Conservation (phyloP, 2,329 filamentous ascomycete genomes). For the Tolypocladium tundrense region DNA sequence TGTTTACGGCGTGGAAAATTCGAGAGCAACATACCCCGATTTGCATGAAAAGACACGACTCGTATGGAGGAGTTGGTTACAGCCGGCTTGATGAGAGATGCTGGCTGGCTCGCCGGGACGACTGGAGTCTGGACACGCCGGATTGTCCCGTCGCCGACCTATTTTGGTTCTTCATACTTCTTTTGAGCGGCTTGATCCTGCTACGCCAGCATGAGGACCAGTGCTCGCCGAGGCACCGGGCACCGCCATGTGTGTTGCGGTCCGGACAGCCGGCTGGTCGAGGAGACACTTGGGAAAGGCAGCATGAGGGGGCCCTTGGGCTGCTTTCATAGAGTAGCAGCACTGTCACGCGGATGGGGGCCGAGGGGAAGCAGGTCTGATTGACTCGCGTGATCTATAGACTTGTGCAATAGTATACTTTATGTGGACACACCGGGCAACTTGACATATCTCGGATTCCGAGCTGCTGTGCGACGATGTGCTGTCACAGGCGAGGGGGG, state of each 20-base stretch:
- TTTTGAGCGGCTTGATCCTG: background rate
- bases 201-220: background rate
- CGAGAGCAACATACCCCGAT: slow-evolving; percentile 16
- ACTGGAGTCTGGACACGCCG: background rate
- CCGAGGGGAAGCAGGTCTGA: background rate
- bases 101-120: background rate
- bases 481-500: too few relatives aligned
- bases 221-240: background rate
- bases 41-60: slow-evolving; percentile 11
- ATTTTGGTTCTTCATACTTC: background rate
- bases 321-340: background rate
- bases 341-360: background rate
- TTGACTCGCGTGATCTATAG: background rate
- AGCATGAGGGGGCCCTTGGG: background rate
- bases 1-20: slow-evolving; percentile 10
- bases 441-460: background rate
- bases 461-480: background rate
- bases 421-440: background rate
- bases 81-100: slow-evolving; percentile 5
- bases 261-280: background rate
- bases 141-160: background rate
- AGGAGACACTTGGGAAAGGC: background rate
- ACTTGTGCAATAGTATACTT: background rate
- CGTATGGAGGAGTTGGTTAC: slow-evolving; percentile 9
- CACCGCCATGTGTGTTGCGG: background rate